Percentiles rank a stretch among this genome's conserved stretches.
Evolutionary conservation across 805 yeast genomes (phyloP).

Genomic region (Cyberlindnera americana): DNA sequence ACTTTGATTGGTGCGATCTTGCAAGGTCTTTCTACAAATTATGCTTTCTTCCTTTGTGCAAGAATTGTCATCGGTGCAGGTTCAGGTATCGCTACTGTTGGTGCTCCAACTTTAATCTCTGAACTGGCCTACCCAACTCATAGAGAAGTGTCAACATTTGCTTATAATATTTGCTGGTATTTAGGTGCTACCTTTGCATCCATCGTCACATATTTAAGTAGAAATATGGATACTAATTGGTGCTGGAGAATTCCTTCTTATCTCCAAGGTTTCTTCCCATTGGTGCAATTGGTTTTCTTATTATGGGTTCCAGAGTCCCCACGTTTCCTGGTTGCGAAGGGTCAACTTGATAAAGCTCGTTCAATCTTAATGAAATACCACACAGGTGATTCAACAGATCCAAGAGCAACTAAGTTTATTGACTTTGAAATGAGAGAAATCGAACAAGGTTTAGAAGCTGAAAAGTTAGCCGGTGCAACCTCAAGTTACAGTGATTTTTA

Average conservation of each 20-base stretch:
- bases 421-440: conserved; percentile 41
- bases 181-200: conserved; percentile 50
- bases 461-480: conserved; percentile 33
- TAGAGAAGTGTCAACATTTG: conserved; percentile 36
- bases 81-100: conserved; percentile 25
- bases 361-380: conserved; percentile 37
- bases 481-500: background rate
- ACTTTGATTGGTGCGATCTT: conserved; percentile 23
- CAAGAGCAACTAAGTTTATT: conserved; percentile 26
- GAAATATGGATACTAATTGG: conserved; percentile 25
- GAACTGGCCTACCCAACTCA: conserved; percentile 49
- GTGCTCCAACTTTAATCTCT: conserved; percentile 46
- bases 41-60: conserved; percentile 19
- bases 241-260: conserved; percentile 1
- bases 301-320: conserved; percentile 49
- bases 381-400: conserved; percentile 29
- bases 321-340: conserved; percentile 40
- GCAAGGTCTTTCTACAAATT: conserved; percentile 27
- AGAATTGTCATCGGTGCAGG: conserved; percentile 45
- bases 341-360: conserved; percentile 41
- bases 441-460: conserved; percentile 37
- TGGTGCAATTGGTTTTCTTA: conserved; percentile 35
- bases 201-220: conserved; percentile 46
- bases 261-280: conserved; percentile 44
- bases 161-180: conserved; percentile 49